A percentile compares a stretch with the other conserved stretches of the same genome.
phyloP scores from a whole-genome alignment of 345 rosid species.

The Zanthoxylum bungeanum region DNA sequence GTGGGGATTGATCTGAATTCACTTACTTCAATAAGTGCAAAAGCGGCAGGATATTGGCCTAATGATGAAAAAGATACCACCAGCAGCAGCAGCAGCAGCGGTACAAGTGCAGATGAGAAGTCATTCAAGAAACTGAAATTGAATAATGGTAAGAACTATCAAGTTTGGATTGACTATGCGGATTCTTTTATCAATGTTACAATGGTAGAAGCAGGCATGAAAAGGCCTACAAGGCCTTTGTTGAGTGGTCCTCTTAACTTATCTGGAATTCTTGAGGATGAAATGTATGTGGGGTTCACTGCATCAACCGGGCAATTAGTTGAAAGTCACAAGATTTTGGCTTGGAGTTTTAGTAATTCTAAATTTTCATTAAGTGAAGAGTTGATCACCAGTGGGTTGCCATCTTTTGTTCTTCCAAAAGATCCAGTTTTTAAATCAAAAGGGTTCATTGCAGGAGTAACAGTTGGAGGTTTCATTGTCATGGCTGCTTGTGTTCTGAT shows the following conservation, averaged over 20 bases:
- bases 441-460: conserved; percentile 49
- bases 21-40: conserved; percentile 38
- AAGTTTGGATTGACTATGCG: conserved; percentile 73
- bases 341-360: conserved; percentile 74
- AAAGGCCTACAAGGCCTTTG: conserved; percentile 42
- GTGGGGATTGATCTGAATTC: conserved; percentile 74
- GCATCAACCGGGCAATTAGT: conserved; percentile 61
- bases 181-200: conserved; percentile 44
- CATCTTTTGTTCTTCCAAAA: conserved; percentile 58
- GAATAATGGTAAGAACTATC: conserved; percentile 69
- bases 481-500: conserved; percentile 27
- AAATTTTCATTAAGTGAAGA: conserved; percentile 49
- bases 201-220: conserved; percentile 31
- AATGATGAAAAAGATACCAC: not conserved
- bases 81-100: not conserved
- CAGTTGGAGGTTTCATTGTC: conserved; percentile 34
- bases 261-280: conserved; percentile 53
- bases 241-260: conserved; percentile 46
- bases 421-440: conserved; percentile 34
- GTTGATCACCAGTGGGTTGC: conserved; percentile 60
- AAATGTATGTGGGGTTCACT: conserved; percentile 76
- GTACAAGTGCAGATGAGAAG: conserved; percentile 12
- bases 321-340: conserved; percentile 60
- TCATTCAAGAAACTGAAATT: conserved; percentile 49
- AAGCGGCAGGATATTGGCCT: conserved; percentile 54